Evolutionary conservation across 148 eudicot species (phyloP).

Genomic region (Vaccinium vitisidaea): DNA sequence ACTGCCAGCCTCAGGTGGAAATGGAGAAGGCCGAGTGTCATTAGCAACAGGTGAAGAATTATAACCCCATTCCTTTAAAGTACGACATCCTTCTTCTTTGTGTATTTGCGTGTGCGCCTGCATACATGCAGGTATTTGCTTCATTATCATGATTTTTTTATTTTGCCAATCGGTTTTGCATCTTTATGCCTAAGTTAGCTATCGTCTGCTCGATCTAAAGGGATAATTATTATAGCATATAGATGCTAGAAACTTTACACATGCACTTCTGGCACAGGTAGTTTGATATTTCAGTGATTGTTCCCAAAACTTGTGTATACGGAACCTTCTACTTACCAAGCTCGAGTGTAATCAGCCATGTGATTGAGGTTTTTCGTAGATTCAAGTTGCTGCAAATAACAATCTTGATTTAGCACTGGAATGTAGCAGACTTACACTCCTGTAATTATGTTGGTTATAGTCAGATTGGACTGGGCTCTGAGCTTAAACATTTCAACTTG

Average conservation of each 20-base stretch:
- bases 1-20: conserved; percentile 79
- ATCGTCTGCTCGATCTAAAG: background rate
- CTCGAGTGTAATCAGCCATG: background rate
- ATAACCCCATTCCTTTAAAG: conserved; percentile 95
- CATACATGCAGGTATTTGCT: background rate
- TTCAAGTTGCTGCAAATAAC: background rate
- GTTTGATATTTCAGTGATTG: background rate
- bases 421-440: background rate
- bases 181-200: background rate
- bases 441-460: background rate
- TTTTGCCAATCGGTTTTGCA: background rate
- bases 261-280: background rate
- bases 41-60: conserved; percentile 85
- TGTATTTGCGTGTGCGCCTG: background rate
- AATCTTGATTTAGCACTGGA: background rate
- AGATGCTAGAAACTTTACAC: background rate
- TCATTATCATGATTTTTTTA: background rate
- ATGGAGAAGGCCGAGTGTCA: conserved; percentile 74
- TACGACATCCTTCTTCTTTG: conserved; percentile 22
- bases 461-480: conserved; percentile 2
- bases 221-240: background rate
- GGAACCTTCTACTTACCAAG: background rate
- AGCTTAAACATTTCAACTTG: background rate
- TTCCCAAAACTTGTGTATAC: background rate
- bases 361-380: background rate